Evolutionary conservation across 1,284 basidiomycete species (phyloP).

Genomic region (Ustanciosporium gigantosporum): DNA sequence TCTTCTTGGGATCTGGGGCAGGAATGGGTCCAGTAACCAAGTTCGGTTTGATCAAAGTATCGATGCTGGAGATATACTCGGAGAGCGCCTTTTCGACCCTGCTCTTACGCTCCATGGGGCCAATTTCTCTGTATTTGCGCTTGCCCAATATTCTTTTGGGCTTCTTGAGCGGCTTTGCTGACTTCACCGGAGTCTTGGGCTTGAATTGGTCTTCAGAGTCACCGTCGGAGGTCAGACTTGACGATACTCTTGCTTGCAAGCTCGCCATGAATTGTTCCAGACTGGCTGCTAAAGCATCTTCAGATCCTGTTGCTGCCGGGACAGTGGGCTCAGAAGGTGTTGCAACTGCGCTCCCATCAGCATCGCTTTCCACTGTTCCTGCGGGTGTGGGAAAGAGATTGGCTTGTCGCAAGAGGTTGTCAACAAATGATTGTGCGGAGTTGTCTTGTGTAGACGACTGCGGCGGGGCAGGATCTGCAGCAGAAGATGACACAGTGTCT

Average conservation of each 20-base stretch:
- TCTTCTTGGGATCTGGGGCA: conserved; percentile 10
- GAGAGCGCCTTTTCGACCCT: conserved; percentile 29
- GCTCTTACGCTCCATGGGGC: conserved; percentile 26
- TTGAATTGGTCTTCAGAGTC: conserved; percentile 8
- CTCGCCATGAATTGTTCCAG: conserved; percentile 50
- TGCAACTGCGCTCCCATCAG: too few species aligned
- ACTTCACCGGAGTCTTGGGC: conserved; percentile 12
- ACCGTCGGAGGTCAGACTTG: conserved; percentile 8
- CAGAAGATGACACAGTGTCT: neutral
- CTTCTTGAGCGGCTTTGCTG: conserved; percentile 17
- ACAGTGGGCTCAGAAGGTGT: neutral
- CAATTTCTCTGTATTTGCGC: conserved; percentile 39
- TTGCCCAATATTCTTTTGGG: conserved; percentile 33
- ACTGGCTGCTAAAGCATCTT: conserved; percentile 40
- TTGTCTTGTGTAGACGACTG: conserved; percentile 7
- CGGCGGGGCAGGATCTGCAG: conserved; percentile 5
- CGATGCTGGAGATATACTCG: conserved; percentile 35
- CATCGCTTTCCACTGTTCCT: neutral
- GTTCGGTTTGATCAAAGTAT: conserved; percentile 25
- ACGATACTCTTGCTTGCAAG: conserved; percentile 20
- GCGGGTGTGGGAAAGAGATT: conserved; percentile 15
- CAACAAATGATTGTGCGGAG: conserved; percentile 31
- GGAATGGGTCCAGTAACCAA: conserved; percentile 32
- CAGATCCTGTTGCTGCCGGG: conserved; percentile 4
- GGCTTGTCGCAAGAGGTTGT: conserved; percentile 27